Evolutionary conservation across 441 rosid species (phyloP), one percentile per base, ranked within the genome.

Genomic region (Aleurites moluccanus): DNA sequence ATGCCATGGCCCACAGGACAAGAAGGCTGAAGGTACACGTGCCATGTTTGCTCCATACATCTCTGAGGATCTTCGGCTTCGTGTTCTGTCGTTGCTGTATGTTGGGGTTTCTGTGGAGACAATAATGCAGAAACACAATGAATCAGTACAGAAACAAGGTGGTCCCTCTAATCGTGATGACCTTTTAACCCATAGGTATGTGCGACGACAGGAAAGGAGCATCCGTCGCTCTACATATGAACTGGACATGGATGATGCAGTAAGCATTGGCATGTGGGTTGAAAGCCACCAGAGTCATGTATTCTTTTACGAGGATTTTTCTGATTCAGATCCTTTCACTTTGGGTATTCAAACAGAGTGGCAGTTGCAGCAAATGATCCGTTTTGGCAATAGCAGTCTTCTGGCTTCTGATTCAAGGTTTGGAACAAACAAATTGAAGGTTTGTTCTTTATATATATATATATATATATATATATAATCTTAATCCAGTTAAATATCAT

Each of bases 1-100:
- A 4, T 94, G 98, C 81, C 97, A 94, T 65, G 97, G 97, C 13
- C 97, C 97, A 13, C 97, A 88, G 82, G 98, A 92, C 85, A 89
- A 87, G 84, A 91, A 92, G 83, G 91, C 97, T 27, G 97, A 91
- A 77, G 97, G 97, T 63, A 92, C 98, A 10, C 90, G 86, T 59
- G 98, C 98, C 62, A 89, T 92, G 97, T 94, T 88, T 87, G 98
- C 98, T 20, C 98, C 98, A 14, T 92, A 88, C 84, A 92, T 94
- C 77, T 94, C 98, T 16, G 96, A 92, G 85, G 97, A 94, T 77
- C 97, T 94, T 71, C 91, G 96, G 50, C 88, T 94, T 35, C 92
- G 98, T 68, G 94, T 92, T 60, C 73, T 81, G 27, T 94, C 98
- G 76, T 82, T 92, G 74, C 85, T 92, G 47, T 69, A 92, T 80